These are phyloP conservation scores for Aureobasidium sp. DNA, from an alignment of 2,329 filamentous ascomycete genomes.

Conservation along the genomic window DNA sequence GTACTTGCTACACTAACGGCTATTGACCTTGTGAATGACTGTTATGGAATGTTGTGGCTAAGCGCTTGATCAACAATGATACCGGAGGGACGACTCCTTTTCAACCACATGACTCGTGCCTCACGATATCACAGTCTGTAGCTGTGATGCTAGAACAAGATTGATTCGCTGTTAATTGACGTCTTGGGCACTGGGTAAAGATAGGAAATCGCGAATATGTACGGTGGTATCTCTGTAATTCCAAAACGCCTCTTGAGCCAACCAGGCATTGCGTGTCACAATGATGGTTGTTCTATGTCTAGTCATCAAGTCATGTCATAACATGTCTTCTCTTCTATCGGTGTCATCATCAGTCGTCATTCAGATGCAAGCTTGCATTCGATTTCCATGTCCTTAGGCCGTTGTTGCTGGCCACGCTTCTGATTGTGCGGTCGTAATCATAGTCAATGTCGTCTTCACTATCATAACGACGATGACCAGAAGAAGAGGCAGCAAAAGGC, in stretches of 20 bases:
- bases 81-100: background rate
- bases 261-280: background rate
- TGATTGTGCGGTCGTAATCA: constrained; percentile 6
- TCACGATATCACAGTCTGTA: background rate
- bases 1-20: background rate
- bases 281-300: background rate
- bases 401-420: background rate
- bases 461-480: constrained; percentile 12
- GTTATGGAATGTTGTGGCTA: background rate
- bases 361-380: constrained; percentile 13
- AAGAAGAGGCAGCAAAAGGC: constrained; percentile 16
- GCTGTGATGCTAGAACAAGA: no score
- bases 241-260: background rate
- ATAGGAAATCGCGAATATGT: background rate
- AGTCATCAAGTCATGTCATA: constrained; percentile 3
- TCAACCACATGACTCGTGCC: background rate
- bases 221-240: constrained; percentile 1
- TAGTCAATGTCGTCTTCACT: constrained; percentile 15
- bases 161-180: no score
- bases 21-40: background rate
- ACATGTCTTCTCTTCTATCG: background rate
- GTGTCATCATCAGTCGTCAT: background rate
- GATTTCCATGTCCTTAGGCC: constrained; percentile 6
- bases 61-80: background rate
- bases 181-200: background rate